Evolutionary conservation across 1,284 basidiomycete species (phyloP).

Genomic region (Moesziomyces globuligerus): DNA sequence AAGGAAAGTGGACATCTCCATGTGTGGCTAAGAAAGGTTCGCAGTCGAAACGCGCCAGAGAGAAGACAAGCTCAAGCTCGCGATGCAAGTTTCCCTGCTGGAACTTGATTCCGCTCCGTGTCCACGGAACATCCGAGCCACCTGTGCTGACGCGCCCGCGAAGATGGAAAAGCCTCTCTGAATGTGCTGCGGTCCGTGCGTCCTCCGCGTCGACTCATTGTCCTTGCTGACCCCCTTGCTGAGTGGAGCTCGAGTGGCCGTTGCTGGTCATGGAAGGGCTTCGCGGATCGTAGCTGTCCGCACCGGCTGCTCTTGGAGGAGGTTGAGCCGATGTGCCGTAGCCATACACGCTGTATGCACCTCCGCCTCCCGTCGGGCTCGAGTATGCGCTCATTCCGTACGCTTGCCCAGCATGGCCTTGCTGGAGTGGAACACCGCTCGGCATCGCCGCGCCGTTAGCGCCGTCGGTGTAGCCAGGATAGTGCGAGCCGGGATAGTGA

Average conservation of each 20-base stretch:
- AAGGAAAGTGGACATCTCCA: no score
- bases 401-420: conserved; percentile 8
- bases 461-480: conserved; percentile 22
- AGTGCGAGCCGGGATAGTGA: conserved; percentile 29
- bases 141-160: no score
- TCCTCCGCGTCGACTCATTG: background rate
- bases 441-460: conserved; percentile 4
- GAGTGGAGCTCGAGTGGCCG: conserved; percentile 1
- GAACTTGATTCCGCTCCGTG: no score
- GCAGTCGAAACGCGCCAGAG: no score
- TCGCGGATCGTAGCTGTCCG: conserved; percentile 37
- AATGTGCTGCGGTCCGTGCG: no score
- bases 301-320: conserved; percentile 1
- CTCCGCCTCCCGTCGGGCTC: conserved; percentile 4
- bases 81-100: no score
- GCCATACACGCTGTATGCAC: conserved; percentile 24
- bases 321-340: conserved; percentile 13
- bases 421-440: conserved; percentile 9
- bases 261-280: conserved; percentile 26
- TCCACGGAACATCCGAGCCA: no score
- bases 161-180: no score
- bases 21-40: no score
- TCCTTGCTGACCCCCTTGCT: background rate
- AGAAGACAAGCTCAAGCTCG: no score
- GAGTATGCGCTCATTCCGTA: conserved; percentile 16